Evolutionary conservation across 140 eudicot species (phyloP).

Genomic region (Flaveria floridana): DNA sequence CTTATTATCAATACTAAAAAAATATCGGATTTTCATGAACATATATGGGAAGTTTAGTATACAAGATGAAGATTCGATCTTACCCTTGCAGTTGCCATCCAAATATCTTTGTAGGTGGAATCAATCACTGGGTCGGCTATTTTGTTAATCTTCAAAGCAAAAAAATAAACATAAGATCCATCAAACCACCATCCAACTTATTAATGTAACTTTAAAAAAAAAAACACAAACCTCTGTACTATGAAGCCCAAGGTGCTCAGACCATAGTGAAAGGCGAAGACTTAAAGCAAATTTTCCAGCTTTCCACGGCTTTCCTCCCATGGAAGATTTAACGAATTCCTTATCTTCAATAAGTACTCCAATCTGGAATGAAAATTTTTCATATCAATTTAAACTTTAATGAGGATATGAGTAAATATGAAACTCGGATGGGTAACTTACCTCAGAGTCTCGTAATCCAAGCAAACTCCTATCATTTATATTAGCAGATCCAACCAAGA

Average conservation of each 20-base stretch:
- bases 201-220: background rate
- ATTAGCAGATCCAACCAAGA: slow-evolving; percentile 87
- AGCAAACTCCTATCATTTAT: slow-evolving; percentile 93
- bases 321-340: slow-evolving; percentile 68
- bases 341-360: slow-evolving; percentile 96
- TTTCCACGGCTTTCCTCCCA: slow-evolving; percentile 86
- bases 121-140: slow-evolving; percentile 85
- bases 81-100: slow-evolving; percentile 99
- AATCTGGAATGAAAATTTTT: slow-evolving; percentile 43
- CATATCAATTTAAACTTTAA: background rate
- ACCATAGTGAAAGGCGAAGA: slow-evolving; percentile 92
- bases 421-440: slow-evolving; percentile 25
- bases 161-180: slow-evolving; percentile 13
- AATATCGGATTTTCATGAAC: slow-evolving; percentile 11
- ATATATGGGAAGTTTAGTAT: slow-evolving; percentile 2
- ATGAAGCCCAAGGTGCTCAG: slow-evolving; percentile 95
- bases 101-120: slow-evolving; percentile 93
- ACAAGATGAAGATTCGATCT: slow-evolving; percentile 6
- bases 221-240: slow-evolving; percentile 54
- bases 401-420: background rate
- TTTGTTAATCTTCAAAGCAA: slow-evolving; percentile 50
- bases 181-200: slow-evolving; percentile 5
- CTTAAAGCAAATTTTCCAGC: slow-evolving; percentile 95
- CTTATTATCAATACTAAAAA: background rate
- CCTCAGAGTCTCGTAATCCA: slow-evolving; percentile 98